Base-by-base conservation (phyloP, 768 basidiomycete genomes). In the Cystofilobasidium ferigula region DNA sequence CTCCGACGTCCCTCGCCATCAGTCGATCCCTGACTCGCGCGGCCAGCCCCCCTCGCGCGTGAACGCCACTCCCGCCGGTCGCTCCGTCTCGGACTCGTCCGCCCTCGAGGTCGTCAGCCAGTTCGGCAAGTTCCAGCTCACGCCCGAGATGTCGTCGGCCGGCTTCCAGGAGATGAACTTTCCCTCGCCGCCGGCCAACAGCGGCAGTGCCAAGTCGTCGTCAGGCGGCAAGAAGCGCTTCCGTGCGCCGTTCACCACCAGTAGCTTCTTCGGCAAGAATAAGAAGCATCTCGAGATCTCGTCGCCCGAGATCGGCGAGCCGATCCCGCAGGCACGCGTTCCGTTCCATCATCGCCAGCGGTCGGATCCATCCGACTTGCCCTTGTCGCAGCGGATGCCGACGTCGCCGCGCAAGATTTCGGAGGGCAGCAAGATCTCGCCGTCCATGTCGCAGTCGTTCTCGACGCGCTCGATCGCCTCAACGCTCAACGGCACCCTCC, bases 151-250 rank as follows among this genome's bases (percentile, higher is more conserved):
- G 51, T 14, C 51, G 28, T 54, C 51, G 51, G 32, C 28, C 28
- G 51, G 51, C 30, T 54, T 54, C 51, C 51, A 54, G 51, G 51
- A 54, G 28, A 54, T 54, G 28, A 54, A 54, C 51, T 54, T 54
- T 14, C 51, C 51, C 5, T 54, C 51, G 28, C 51, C 51, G 14
- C 51, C 51, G 18, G 32, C 30, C 5, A 28, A 28, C 26, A 54
- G 28, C 51, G 30, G 13, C 14, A 28, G 24, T n/a, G 22, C 28
- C 51, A 54, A 54, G 51, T 54, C 51, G 26, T 13, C 51, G 28
- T 54, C 51, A 14, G 28, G 28, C 26, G 51, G 51, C 51, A 54
- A 54, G 51, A 54, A 54, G 30, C 51, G 51, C 30, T 54, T 54
- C 51, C 51, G 51, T 2, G 51, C 28, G 26, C 51, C 10, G 51